Percentiles rank a stretch among this genome's conserved stretches.
Conservation (phyloP, 2,329 filamentous ascomycete genomes). For the Aspergillus pseudonomiae region DNA sequence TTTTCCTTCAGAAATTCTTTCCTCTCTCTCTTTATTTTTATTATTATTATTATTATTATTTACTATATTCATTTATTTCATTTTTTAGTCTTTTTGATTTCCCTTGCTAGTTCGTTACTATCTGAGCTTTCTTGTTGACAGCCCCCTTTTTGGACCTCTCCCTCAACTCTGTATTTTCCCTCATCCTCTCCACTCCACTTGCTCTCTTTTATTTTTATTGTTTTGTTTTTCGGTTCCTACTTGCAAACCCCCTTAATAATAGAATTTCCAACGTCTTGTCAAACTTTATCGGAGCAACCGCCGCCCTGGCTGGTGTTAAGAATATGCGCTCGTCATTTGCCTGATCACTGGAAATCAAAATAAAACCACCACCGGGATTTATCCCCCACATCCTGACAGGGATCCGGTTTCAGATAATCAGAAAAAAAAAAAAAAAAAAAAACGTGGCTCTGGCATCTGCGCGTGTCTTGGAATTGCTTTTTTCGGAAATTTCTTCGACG, state of each 20-base stretch:
- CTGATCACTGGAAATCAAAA: no score
- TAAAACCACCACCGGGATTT: not conserved
- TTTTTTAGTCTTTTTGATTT: not conserved
- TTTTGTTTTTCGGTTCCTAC: not conserved
- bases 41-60: not conserved
- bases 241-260: not conserved
- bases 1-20: not conserved
- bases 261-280: not conserved
- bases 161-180: not conserved
- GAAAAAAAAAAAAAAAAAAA: not conserved
- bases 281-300: slow-evolving; percentile 2
- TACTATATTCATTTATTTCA: not conserved
- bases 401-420: slow-evolving; percentile 15
- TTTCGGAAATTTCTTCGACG: slow-evolving; percentile 21
- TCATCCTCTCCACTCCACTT: not conserved
- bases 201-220: no score
- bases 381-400: slow-evolving; percentile 7
- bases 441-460: slow-evolving; percentile 22
- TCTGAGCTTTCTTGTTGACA: not conserved
- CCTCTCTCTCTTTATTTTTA: not conserved
- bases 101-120: not conserved
- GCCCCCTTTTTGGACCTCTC: not conserved
- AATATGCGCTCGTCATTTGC: not conserved
- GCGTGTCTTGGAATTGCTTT: slow-evolving; percentile 18
- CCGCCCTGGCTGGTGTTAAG: not conserved